Conservation (phyloP, 2,329 filamentous ascomycete species). For the Aureobasidium sp. region DNA sequence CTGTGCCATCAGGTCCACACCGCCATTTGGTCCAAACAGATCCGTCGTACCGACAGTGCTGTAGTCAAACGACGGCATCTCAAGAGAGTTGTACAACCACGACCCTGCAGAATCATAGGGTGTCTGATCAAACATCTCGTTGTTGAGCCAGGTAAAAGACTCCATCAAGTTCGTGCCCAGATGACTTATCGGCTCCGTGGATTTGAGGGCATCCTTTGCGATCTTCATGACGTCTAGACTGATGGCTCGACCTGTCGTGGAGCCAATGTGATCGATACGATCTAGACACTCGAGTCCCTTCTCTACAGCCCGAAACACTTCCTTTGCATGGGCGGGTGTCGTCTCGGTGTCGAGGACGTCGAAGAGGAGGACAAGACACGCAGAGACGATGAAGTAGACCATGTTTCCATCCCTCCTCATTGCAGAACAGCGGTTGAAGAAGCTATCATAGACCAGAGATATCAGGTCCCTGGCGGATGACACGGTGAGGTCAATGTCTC, state of each 20-base stretch:
- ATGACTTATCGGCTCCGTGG: neutral
- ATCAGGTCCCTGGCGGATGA: neutral
- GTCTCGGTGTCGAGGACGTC: conserved; percentile 12
- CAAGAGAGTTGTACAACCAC: conserved; percentile 6
- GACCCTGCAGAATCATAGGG: conserved; percentile 4
- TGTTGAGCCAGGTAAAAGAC: conserved; percentile 7
- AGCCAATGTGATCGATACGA: conserved; percentile 8
- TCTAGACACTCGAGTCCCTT: conserved; percentile 10
- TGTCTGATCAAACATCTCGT: neutral
- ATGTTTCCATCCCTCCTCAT: conserved; percentile 11
- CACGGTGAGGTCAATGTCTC: conserved; percentile 2
- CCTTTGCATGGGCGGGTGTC: conserved; percentile 4
- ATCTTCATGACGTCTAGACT: conserved; percentile 15
- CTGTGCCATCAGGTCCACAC: neutral
- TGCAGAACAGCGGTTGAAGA: conserved; percentile 7
- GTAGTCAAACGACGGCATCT: neutral
- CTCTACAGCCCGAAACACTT: conserved; percentile 2
- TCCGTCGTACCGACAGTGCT: neutral
- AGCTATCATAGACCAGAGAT: neutral
- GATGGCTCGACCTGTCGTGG: conserved; percentile 9
- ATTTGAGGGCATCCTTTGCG: conserved; percentile 11
- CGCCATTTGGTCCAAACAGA: neutral
- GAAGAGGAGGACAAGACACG: conserved; percentile 7
- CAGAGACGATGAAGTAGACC: conserved; percentile 11
- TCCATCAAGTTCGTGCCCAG: conserved; percentile 5